Conservation (phyloP, 2,329 filamentous ascomycete genomes). For the Talaromyces piceae region DNA sequence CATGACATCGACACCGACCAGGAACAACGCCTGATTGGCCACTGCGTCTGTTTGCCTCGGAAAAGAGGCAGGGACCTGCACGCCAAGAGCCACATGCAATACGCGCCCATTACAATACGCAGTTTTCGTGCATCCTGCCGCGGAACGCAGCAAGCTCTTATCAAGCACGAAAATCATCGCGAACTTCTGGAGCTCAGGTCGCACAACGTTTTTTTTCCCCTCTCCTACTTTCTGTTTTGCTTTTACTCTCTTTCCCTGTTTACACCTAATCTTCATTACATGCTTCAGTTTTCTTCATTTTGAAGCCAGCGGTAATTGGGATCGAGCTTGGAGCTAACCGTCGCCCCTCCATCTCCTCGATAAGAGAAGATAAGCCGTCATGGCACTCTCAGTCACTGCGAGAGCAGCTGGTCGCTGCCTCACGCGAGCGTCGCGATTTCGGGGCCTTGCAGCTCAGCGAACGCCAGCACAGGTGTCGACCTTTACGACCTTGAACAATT, state of each 20-base stretch:
- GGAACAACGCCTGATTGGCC: background rate
- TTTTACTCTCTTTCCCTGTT: background rate
- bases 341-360: slow-evolving; percentile 2
- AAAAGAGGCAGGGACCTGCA: background rate
- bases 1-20: background rate
- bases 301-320: slow-evolving; percentile 5
- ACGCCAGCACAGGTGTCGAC: slow-evolving; percentile 15
- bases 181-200: background rate
- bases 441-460: slow-evolving; percentile 2
- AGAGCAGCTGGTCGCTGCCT: slow-evolving; percentile 7
- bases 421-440: background rate
- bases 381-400: slow-evolving; percentile 10
- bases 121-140: background rate
- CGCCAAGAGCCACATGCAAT: background rate
- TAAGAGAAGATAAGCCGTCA: slow-evolving; percentile 1
- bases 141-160: background rate
- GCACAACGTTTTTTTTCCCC: background rate
- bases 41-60: background rate
- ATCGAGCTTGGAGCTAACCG: slow-evolving; percentile 3
- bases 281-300: background rate
- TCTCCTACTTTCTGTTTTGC: background rate
- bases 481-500: slow-evolving; percentile 23
- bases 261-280: background rate
- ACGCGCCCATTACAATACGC: background rate
- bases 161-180: background rate